phyloP scores from a whole-genome alignment of 352 stramenopile genomes.

The Phytophthora rubi region DNA sequence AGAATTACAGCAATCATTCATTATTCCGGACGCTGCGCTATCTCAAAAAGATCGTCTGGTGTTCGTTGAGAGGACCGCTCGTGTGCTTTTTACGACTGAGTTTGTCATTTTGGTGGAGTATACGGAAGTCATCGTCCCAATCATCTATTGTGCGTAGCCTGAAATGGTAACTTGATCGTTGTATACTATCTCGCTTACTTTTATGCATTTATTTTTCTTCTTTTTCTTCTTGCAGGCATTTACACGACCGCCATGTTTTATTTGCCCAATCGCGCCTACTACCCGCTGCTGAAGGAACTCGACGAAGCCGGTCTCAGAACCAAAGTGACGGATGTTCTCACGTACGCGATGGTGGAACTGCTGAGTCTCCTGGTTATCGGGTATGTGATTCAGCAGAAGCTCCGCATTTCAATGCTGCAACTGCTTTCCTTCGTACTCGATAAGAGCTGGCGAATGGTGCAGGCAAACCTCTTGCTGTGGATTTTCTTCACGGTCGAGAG shows the following conservation, averaged over 20 bases:
- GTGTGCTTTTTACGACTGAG: conserved; percentile 8
- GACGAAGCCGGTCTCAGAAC: not conserved
- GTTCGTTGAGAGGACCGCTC: not conserved
- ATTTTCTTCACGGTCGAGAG: conserved; percentile 2
- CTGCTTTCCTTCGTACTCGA: not conserved
- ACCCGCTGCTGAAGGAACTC: not conserved
- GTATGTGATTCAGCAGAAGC: not conserved
- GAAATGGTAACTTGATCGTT: not conserved
- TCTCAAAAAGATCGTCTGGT: not conserved
- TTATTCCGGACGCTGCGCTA: not conserved
- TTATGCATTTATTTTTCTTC: not conserved
- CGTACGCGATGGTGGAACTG: not conserved
- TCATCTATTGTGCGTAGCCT: not conserved
- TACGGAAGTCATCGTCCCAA: not conserved
- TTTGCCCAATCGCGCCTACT: not conserved
- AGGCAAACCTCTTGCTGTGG: not conserved
- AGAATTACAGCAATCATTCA: not conserved
- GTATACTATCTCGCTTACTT: not conserved
- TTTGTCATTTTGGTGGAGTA: conserved; percentile 7
- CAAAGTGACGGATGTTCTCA: not conserved
- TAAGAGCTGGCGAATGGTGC: conserved; percentile 1
- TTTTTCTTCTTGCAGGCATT: not conserved
- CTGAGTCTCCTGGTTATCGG: not conserved
- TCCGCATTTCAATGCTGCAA: not conserved
- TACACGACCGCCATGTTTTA: not conserved